These are phyloP conservation scores for Dactylonectria macrodidyma DNA, from an alignment of 2,329 filamentous ascomycete species.

Conservation along the genomic window DNA sequence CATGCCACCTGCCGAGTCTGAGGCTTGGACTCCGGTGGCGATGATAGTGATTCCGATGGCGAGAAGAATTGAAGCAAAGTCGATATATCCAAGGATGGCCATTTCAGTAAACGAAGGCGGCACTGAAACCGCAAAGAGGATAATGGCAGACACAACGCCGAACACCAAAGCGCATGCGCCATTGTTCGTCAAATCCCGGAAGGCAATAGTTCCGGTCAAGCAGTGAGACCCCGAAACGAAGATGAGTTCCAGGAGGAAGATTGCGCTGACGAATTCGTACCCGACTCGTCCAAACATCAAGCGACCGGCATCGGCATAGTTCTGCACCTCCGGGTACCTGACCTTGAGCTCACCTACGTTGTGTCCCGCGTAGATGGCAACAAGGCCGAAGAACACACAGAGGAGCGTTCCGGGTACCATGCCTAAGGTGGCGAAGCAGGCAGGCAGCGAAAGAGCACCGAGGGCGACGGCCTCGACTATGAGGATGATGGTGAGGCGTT, in stretches of 20 bases:
- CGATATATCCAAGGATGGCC: conserved; percentile 30
- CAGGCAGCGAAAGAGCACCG: conserved; percentile 26
- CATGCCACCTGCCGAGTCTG: conserved; percentile 15
- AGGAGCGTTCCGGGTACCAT: conserved; percentile 15
- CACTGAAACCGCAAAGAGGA: conserved; percentile 27
- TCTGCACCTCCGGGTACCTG: conserved; percentile 30
- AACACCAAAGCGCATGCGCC: conserved; percentile 25
- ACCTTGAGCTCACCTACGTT: conserved; percentile 31
- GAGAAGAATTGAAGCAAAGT: conserved; percentile 25
- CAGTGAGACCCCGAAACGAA: conserved; percentile 31
- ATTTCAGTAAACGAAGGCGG: conserved; percentile 28
- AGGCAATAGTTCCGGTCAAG: conserved; percentile 29
- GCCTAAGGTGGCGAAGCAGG: conserved; percentile 27
- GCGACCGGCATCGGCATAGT: conserved; percentile 26
- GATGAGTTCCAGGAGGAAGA: conserved; percentile 27
- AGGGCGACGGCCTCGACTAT: conserved; percentile 32
- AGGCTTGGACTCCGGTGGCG: conserved; percentile 25
- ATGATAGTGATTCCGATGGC: conserved; percentile 31
- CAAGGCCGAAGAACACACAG: conserved; percentile 26
- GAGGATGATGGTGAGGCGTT: conserved; percentile 31
- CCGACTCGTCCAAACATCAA: conserved; percentile 29
- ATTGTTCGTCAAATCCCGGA: conserved; percentile 30
- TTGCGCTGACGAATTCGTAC: conserved; percentile 24
- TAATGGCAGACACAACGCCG: conserved; percentile 28
- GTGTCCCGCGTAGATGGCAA: conserved; percentile 28